Conservation (phyloP, 768 basidiomycete genomes). For the Kwoniella mangroviensis region DNA sequence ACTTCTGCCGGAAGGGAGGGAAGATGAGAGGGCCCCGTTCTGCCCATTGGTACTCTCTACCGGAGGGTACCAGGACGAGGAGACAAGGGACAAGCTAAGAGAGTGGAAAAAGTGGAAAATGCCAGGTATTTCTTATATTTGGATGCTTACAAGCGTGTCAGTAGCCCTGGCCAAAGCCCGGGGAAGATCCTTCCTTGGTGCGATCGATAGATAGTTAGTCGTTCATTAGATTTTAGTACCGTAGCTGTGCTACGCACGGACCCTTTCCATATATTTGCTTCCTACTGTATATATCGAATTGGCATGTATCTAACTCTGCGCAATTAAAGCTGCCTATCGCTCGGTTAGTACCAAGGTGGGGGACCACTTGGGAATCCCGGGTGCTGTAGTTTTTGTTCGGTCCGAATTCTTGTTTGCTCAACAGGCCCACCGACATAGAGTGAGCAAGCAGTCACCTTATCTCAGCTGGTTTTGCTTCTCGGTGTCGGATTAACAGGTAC, state of each 20-base stretch:
- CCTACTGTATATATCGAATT: too few species aligned
- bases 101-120: slow-evolving; percentile 15
- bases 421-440: too few species aligned
- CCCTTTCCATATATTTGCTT: too few species aligned
- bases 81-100: not conserved
- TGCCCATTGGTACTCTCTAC: slow-evolving; percentile 8
- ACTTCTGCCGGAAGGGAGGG: not conserved
- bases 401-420: too few species aligned
- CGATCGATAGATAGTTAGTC: not conserved
- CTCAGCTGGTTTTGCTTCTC: too few species aligned
- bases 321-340: not conserved
- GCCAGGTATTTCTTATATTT: not conserved
- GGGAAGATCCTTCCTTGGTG: slow-evolving; percentile 1
- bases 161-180: slow-evolving; percentile 11
- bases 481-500: too few species aligned
- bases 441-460: too few species aligned
- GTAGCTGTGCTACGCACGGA: too few species aligned
- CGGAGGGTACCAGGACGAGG: slow-evolving; percentile 3
- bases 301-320: too few species aligned
- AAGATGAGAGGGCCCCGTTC: not conserved
- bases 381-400: not conserved
- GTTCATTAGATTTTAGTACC: too few species aligned
- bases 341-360: not conserved
- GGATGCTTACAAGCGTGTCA: slow-evolving; percentile 4
- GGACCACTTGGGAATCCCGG: not conserved